These are phyloP conservation scores for Diaporthe aspalathi DNA, from an alignment of 2,329 filamentous ascomycete genomes.

Conservation along the genomic window DNA sequence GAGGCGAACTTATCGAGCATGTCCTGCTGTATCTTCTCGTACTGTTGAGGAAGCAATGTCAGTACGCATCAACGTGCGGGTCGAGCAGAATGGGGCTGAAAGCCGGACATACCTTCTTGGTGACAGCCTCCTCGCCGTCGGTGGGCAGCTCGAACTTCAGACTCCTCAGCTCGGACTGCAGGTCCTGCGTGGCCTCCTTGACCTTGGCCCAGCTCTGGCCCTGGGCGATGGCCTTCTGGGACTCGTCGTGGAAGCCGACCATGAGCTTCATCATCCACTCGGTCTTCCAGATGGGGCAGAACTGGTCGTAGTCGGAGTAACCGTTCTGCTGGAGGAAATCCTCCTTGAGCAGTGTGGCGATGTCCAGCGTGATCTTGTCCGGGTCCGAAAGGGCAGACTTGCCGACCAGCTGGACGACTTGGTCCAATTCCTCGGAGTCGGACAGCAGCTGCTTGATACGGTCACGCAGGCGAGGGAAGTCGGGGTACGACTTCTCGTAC, in stretches of 20 bases:
- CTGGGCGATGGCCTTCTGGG: conserved; percentile 92
- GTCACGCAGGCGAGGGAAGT: conserved; percentile 93
- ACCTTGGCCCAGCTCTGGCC: conserved; percentile 94
- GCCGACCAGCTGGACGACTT: conserved; percentile 97
- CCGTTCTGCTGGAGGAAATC: conserved; percentile 99
- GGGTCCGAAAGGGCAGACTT: conserved; percentile 96
- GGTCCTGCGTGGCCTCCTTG: conserved; percentile 86
- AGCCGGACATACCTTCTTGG: conserved; percentile 77
- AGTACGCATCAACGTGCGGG: conserved; percentile 46
- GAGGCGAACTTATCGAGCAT: conserved; percentile 99
- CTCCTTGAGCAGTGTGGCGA: conserved; percentile 93
- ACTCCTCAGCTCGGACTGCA: conserved; percentile 85
- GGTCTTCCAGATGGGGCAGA: conserved; percentile 99
- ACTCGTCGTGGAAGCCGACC: conserved; percentile 97
- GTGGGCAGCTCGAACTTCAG: conserved; percentile 97
- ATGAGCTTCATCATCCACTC: conserved; percentile 99
- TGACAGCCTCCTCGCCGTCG: conserved; percentile 83
- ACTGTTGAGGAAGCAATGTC: conserved; percentile 65
- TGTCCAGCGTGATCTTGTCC: conserved; percentile 98
- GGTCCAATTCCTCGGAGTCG: conserved; percentile 96
- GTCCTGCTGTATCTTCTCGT: conserved; percentile 88
- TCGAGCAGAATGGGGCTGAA: background rate
- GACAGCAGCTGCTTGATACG: conserved; percentile 93
- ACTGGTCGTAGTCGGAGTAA: conserved; percentile 99
- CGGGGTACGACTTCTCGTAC: conserved; percentile 93